Base-by-base conservation (phyloP, 768 basidiomycete genomes). In the Pisolithus orientalis region DNA sequence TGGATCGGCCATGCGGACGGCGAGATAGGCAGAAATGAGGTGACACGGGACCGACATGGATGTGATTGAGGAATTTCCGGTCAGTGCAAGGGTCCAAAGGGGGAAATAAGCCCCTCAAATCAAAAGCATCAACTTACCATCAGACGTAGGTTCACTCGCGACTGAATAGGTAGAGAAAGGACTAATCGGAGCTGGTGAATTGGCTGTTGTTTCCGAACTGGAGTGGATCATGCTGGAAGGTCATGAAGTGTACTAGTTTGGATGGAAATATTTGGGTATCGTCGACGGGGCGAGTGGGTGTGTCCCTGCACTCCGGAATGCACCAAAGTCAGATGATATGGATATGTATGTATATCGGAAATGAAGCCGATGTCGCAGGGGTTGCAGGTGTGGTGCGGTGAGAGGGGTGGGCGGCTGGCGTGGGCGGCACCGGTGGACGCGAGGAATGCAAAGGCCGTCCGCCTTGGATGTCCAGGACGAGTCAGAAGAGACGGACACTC, bases 131-230 rank as follows among this genome's bases (percentile, higher is more conserved):
- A 38, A 16, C 67, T 56, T 49, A 71, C 70, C 79, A 60, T 82
- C 80, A 24, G 80, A 79, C 24, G 80, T 82, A 24, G 75, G 72
- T 39, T 77, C 77, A n/a, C 78, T 79, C 51, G 66, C 58, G 47
- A 58, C 62, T 47, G 71, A 72, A 54, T 65, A 67, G 6, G 69
- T 64, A 9, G 70, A 72, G 59, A 72, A 72, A 42, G 70, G 70
- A 61, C 71, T 72, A 59, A 71, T 66, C 51, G 62, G 53, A 39
- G 67, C 53, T 43, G 70, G 65, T 6, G 69, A 68, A 47, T 62
- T 66, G 53, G 62, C 60, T 47, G 69, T 69, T 46, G 60, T 57
- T 50, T 71, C 70, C 53, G 69, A 70, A 50, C 65, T 69, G 53
- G 70, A 70, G 42, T 63, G 61, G 11, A 66, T 61, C 68, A 71